phyloP scores from a whole-genome alignment of 371 early-diverging fungal genomes.

The Mucor indicus region DNA sequence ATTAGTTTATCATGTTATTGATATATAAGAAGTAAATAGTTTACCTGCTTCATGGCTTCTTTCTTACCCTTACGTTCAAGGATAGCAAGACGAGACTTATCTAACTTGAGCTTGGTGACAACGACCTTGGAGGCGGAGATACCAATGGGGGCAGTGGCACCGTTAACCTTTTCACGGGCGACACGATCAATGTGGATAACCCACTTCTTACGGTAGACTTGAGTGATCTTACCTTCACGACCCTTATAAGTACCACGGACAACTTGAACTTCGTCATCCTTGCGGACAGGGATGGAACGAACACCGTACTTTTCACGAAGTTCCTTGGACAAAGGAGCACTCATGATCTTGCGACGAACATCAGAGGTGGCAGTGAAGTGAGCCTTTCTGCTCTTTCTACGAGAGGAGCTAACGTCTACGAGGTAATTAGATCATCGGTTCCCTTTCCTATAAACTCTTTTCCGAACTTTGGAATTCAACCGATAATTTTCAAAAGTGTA shows the following conservation, averaged over 20 bases:
- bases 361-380: slow-evolving; percentile 97
- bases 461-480: too few relatives aligned
- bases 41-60: slow-evolving; percentile 46
- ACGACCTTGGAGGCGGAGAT: slow-evolving; percentile 98
- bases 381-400: slow-evolving; percentile 96
- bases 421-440: too few relatives aligned
- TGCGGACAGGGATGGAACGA: slow-evolving; percentile 94
- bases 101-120: slow-evolving; percentile 92
- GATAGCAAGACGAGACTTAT: slow-evolving; percentile 91
- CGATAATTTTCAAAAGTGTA: too few relatives aligned
- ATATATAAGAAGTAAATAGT: too few relatives aligned
- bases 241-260: slow-evolving; percentile 96
- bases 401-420: slow-evolving; percentile 88
- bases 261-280: slow-evolving; percentile 96
- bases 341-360: slow-evolving; percentile 95
- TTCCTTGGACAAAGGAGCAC: slow-evolving; percentile 95
- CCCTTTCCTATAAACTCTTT: too few relatives aligned
- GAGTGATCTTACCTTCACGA: slow-evolving; percentile 94
- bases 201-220: slow-evolving; percentile 98
- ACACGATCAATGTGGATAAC: slow-evolving; percentile 97
- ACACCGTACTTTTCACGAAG: slow-evolving; percentile 43
- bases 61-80: slow-evolving; percentile 76
- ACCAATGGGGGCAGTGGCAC: slow-evolving; percentile 88
- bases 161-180: slow-evolving; percentile 96
- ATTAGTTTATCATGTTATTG: too few relatives aligned